Evolutionary conservation across 345 rosid genomes (phyloP), one percentile per base, ranked within the genome.

Genomic region (Raphanus raphanistrum): DNA sequence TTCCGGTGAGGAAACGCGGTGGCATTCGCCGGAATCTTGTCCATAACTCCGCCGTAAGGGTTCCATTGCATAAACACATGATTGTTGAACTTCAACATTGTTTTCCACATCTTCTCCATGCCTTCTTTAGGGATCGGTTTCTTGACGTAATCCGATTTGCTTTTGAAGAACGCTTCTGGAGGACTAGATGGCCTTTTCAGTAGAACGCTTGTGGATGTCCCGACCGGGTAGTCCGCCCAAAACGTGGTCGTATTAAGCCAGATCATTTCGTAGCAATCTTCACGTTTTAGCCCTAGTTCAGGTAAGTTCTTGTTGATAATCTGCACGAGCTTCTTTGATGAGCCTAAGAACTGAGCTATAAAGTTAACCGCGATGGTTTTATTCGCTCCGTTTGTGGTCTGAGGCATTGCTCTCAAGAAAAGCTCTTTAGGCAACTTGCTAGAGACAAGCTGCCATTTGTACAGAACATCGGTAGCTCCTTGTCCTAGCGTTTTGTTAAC

Each of bases 1-100:
- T 77, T 78, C 67, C 88, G 66, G 41, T 88, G 91, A 2, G 91
- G 89, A 78, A 86, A 88, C 1, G 89, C 86, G 0, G 82, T 83
- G 1, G 60, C 82, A 0, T 74, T 79, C 1, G 72, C 74, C 0
- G 82, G 38, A 59, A 86, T 86, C 45, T 38, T 10, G 26, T 78
- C 59, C 92, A 88, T 86, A 70, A 66, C 72, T 8, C 90, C 90
- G 0, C 90, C 92, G 7, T 81, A 88, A 5, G 90, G 88, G 76
- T 79, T 86, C 82, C 77, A 80, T 1, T 67, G 68, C 86, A 85
- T 71, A 0, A 50, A 66, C 31, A 79, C 59, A 26, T 43, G 15
- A 13, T 13, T 43, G 21, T 71, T 84, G 5, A 75, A 79, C 12
- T 80, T 70, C 2, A 86, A 45, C 57, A 83, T 60, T 43, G 73